Evolutionary conservation across 495 filamentous ascomycete species (phyloP), one percentile per base, ranked within the genome.

Genomic region (Amniculicola lignicola): DNA sequence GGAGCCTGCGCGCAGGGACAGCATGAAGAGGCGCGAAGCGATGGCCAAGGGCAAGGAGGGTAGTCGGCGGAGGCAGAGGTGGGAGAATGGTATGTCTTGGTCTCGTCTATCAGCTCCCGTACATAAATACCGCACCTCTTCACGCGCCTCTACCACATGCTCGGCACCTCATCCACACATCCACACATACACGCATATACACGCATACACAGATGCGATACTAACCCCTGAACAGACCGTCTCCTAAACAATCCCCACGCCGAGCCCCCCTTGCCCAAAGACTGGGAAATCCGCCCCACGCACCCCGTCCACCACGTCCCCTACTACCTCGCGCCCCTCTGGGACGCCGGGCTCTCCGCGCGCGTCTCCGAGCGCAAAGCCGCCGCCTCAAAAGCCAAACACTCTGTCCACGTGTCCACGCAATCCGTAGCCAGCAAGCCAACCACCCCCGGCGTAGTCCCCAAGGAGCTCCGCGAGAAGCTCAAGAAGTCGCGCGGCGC

Each of bases 41-140:
- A 62, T 94, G 44, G 73, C 90, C n/a, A 92, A 88, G 71, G 93
- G 92, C 42, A 95, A 90, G 60, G 89, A 95, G 65, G 93, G 93
- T n/a, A 90, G 82, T 55, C 79, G 92, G 37, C 82, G 90, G 50
- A 78, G 93, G 40, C 86, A 89, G 65, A 79, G 91, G 35, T 96
- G 90, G 90, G 93, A 98, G 74, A 98, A 98, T 70, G 90, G 90
- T 95, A 79, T 16, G 64, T 40, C n/a, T 69, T 22, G 7, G 21
- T 43, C 45, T 22, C 28, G n/a, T n/a, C n/a, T n/a, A n/a, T n/a
- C n/a, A n/a, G n/a, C n/a, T n/a, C n/a, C n/a, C n/a, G n/a, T n/a
- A n/a, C n/a, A n/a, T n/a, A n/a, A n/a, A n/a, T n/a, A n/a, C n/a
- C n/a, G n/a, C n/a, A n/a, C n/a, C n/a, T n/a, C n/a, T n/a, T n/a